Evolutionary conservation across 345 rosid species (phyloP).

Genomic region (Eucalyptus sp.): DNA sequence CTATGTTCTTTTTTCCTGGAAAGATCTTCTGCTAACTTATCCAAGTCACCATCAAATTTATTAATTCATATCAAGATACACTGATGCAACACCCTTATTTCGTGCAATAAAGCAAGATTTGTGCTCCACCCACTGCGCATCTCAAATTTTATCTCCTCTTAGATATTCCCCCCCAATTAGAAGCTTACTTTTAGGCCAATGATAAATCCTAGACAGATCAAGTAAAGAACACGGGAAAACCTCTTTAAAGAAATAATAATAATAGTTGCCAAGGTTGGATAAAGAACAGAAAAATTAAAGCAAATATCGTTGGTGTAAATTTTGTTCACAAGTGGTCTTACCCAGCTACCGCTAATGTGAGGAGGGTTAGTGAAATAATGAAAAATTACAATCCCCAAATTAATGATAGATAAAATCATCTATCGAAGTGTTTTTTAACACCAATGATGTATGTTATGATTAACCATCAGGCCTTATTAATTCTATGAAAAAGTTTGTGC

Average conservation of each 20-base stretch:
- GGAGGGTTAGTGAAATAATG: too few relatives aligned
- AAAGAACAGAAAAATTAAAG: too few relatives aligned
- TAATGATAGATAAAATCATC: too few relatives aligned
- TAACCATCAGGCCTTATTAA: too few relatives aligned
- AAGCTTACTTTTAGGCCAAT: background rate
- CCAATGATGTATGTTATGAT: too few relatives aligned
- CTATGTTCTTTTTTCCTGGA: too few relatives aligned
- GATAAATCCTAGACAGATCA: background rate
- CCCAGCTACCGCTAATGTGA: too few relatives aligned
- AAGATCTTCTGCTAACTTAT: background rate
- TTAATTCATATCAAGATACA: background rate
- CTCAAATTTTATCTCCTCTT: constrained; percentile 5
- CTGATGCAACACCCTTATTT: background rate
- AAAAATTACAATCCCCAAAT: too few relatives aligned
- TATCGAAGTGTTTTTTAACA: too few relatives aligned
- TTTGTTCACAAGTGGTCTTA: too few relatives aligned
- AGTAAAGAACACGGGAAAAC: background rate
- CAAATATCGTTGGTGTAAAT: too few relatives aligned
- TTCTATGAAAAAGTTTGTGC: too few relatives aligned
- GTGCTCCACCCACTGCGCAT: constrained; percentile 28
- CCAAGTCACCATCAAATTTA: background rate
- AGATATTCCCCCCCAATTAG: background rate
- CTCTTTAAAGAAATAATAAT: background rate
- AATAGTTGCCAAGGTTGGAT: background rate
- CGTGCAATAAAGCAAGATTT: background rate